Conservation (phyloP, 768 basidiomycete species). For the Suillus paluster region DNA sequence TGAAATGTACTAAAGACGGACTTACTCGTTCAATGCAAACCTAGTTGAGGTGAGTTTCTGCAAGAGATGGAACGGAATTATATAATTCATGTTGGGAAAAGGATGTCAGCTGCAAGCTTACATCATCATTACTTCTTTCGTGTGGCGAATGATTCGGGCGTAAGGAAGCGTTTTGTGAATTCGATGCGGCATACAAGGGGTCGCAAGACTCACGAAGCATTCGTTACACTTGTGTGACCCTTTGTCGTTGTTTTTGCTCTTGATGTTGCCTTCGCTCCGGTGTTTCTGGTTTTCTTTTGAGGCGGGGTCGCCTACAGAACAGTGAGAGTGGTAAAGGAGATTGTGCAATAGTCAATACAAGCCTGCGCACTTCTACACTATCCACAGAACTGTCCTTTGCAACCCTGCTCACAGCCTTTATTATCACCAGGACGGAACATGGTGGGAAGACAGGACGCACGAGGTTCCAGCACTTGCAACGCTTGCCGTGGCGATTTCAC, state of each 20-base stretch:
- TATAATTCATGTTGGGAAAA: slow-evolving; percentile 21
- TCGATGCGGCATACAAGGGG: background rate
- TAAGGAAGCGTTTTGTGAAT: slow-evolving; percentile 4
- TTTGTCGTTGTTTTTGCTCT: slow-evolving; percentile 21
- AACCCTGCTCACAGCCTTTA: slow-evolving; percentile 21
- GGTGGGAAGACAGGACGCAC: slow-evolving; percentile 26
- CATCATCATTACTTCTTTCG: slow-evolving; percentile 36
- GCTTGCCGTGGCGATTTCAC: slow-evolving; percentile 16
- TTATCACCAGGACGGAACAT: slow-evolving; percentile 23
- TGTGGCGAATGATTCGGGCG: slow-evolving; percentile 5
- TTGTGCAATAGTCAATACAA: background rate
- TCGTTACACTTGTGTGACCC: slow-evolving; percentile 23
- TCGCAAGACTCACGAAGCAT: slow-evolving; percentile 17
- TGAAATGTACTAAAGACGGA: slow-evolving; percentile 26
- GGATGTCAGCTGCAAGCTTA: slow-evolving; percentile 23
- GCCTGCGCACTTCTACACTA: slow-evolving; percentile 29
- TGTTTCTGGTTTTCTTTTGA: slow-evolving; percentile 47
- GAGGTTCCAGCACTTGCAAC: slow-evolving; percentile 15
- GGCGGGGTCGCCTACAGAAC: slow-evolving; percentile 28
- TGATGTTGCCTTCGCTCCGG: slow-evolving; percentile 21
- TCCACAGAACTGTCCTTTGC: slow-evolving; percentile 20
- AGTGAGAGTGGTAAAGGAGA: slow-evolving; percentile 14
- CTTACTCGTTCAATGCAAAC: slow-evolving; percentile 34
- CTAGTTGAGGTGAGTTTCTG: slow-evolving; percentile 31
- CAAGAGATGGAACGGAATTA: slow-evolving; percentile 15